A percentile compares a stretch with the other conserved stretches of the same genome.
These are phyloP conservation scores for Sporisorium iseilematis-ciliati DNA, from an alignment of 1,284 basidiomycete species.

Conservation along the genomic window DNA sequence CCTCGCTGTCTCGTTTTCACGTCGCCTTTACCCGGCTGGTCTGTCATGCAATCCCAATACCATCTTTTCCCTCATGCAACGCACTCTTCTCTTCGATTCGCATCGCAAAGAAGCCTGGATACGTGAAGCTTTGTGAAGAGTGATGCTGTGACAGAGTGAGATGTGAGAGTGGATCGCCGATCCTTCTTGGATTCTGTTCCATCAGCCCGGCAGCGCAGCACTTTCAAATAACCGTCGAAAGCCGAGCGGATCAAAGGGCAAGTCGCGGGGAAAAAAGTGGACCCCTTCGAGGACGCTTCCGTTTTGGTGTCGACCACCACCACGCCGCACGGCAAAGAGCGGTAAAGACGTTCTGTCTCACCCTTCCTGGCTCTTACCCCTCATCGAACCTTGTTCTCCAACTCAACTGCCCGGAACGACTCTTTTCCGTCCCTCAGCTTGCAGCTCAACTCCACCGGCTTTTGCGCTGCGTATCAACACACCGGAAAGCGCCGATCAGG, in stretches of 20 bases:
- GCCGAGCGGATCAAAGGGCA: constrained; percentile 8
- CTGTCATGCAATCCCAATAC: neutral
- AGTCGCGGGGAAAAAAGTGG: constrained; percentile 26
- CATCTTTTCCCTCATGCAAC: neutral
- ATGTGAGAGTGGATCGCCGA: constrained; percentile 1
- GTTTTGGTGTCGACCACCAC: constrained; percentile 4
- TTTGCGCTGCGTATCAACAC: neutral
- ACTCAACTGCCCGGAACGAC: constrained; percentile 14
- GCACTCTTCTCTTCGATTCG: neutral
- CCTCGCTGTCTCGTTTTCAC: neutral
- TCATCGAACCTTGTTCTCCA: neutral
- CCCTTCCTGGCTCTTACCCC: neutral
- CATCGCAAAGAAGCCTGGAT: neutral
- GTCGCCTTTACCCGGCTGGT: neutral
- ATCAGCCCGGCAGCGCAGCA: neutral
- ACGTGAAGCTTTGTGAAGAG: neutral
- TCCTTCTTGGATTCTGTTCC: neutral
- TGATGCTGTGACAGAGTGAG: too few relatives aligned
- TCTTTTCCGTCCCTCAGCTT: constrained; percentile 18
- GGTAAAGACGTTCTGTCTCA: constrained; percentile 6
- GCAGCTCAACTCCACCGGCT: neutral
- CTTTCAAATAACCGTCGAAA: constrained; percentile 36
- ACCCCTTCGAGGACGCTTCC: constrained; percentile 8
- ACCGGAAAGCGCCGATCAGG: constrained; percentile 15
- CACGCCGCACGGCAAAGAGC: constrained; percentile 18